These are phyloP conservation scores for Leptomonas seymouri DNA, from an alignment of 208 protist species.

Conservation along the genomic window DNA sequence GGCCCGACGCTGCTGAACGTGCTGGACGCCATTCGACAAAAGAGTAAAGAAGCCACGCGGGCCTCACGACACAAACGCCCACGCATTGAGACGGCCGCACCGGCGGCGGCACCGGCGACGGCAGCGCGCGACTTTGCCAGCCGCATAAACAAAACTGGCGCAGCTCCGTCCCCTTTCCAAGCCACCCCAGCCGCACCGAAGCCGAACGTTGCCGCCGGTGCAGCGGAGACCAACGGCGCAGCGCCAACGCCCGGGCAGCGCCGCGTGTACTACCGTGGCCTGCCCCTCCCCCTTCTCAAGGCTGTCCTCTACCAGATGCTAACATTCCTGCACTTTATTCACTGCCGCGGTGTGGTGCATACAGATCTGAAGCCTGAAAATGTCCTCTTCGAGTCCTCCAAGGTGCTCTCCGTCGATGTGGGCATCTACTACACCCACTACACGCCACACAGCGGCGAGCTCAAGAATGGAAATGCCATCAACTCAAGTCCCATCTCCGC, in stretches of 20 bases:
- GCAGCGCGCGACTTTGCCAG: slow-evolving; percentile 8
- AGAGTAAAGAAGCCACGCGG: slow-evolving; percentile 35
- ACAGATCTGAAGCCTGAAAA: slow-evolving; percentile 90
- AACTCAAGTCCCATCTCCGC: neutral
- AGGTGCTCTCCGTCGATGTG: slow-evolving; percentile 41
- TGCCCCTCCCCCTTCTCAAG: slow-evolving; percentile 61
- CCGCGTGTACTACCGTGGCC: slow-evolving; percentile 53
- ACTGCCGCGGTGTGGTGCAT: slow-evolving; percentile 70
- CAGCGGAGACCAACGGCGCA: neutral
- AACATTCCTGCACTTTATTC: slow-evolving; percentile 69
- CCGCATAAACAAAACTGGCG: slow-evolving; percentile 10
- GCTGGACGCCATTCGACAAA: slow-evolving; percentile 47
- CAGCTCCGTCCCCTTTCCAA: neutral
- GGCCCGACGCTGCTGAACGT: slow-evolving; percentile 70
- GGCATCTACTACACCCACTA: slow-evolving; percentile 42
- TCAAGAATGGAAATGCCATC: neutral
- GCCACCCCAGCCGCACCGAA: neutral
- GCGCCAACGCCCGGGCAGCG: slow-evolving; percentile 5
- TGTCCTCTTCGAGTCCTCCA: slow-evolving; percentile 74
- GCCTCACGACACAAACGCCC: slow-evolving; percentile 29
- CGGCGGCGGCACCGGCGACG: neutral
- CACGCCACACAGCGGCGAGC: slow-evolving; percentile 6
- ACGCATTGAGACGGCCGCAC: slow-evolving; percentile 15
- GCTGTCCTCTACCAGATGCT: slow-evolving; percentile 75
- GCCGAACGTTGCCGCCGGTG: slow-evolving; percentile 3